These are phyloP conservation scores for Pyronema domesticum DNA, from an alignment of 495 filamentous ascomycete genomes.

Conservation along the genomic window DNA sequence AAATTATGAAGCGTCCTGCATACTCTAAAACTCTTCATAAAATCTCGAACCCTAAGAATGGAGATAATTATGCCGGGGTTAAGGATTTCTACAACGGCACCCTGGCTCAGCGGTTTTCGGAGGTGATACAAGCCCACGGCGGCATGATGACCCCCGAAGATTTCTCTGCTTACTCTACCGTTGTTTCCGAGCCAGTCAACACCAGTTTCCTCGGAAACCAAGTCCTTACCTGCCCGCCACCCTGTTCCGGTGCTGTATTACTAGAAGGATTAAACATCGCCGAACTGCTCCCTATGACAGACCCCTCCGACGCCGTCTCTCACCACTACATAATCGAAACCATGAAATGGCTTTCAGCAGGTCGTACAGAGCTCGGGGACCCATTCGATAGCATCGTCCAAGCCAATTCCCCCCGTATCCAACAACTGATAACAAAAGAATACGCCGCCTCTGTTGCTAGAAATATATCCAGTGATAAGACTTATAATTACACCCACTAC, in stretches of 20 bases:
- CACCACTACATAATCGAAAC: constrained; percentile 20
- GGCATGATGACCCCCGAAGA: constrained; percentile 20
- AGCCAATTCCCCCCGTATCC: constrained; percentile 13
- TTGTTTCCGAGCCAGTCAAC: constrained; percentile 15
- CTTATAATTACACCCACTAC: constrained; percentile 22
- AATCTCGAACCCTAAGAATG: constrained; percentile 8
- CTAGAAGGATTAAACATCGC: constrained; percentile 24
- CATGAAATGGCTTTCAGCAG: constrained; percentile 26
- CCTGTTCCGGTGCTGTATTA: constrained; percentile 21
- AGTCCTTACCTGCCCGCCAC: constrained; percentile 18
- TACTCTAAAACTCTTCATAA: constrained; percentile 15
- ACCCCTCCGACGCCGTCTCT: constrained; percentile 12
- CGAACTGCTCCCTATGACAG: constrained; percentile 15
- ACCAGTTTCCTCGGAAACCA: constrained; percentile 14
- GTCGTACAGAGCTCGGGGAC: constrained; percentile 24
- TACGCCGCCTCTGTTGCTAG: constrained; percentile 13
- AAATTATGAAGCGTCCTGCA: constrained; percentile 14
- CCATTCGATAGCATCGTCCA: constrained; percentile 15
- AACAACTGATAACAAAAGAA: constrained; percentile 14
- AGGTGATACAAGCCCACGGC: constrained; percentile 7
- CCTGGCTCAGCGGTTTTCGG: constrained; percentile 9
- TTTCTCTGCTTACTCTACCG: constrained; percentile 15
- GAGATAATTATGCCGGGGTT: constrained; percentile 13
- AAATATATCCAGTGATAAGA: constrained; percentile 19
- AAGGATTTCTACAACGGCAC: constrained; percentile 20